phyloP scores from a whole-genome alignment of 306 rosid genomes.

The Gastrolobium villosum region DNA sequence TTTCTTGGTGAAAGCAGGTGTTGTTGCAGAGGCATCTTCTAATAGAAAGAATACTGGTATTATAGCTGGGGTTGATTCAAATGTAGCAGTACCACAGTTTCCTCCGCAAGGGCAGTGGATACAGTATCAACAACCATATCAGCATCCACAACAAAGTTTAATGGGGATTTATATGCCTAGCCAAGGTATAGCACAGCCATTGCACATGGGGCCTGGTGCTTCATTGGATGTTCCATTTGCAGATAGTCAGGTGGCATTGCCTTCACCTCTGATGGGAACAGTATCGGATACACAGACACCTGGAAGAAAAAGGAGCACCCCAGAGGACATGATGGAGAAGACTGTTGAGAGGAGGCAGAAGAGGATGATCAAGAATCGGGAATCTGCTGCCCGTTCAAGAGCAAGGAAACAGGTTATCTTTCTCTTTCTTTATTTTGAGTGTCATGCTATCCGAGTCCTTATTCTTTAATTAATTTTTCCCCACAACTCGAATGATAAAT shows the following conservation, averaged over 20 bases:
- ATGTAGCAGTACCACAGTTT: constrained; percentile 61
- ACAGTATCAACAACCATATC: constrained; percentile 75
- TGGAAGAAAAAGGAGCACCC: constrained; percentile 82
- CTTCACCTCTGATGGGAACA: constrained; percentile 79
- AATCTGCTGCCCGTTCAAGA: constrained; percentile 99
- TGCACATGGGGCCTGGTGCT: constrained; percentile 71
- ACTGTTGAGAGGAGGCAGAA: constrained; percentile 97
- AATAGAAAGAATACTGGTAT: constrained; percentile 57
- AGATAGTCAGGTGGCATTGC: constrained; percentile 73
- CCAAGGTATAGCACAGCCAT: constrained; percentile 73
- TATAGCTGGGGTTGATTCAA: constrained; percentile 57
- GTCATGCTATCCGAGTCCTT: not conserved
- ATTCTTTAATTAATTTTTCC: constrained; percentile 9
- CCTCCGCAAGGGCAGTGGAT: constrained; percentile 84
- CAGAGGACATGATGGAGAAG: constrained; percentile 82
- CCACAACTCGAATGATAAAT: constrained; percentile 12
- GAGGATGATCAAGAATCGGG: constrained; percentile 98
- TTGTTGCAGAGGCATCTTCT: constrained; percentile 73
- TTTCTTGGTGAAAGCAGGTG: constrained; percentile 97
- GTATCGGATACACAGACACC: constrained; percentile 75
- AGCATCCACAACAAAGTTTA: constrained; percentile 77
- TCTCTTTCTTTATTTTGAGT: constrained; percentile 19
- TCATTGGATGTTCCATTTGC: constrained; percentile 72
- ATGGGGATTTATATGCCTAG: constrained; percentile 84
- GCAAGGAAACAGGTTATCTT: constrained; percentile 92